Conservation (phyloP, 2,329 filamentous ascomycete species). For the Clarireedia hainanense region DNA sequence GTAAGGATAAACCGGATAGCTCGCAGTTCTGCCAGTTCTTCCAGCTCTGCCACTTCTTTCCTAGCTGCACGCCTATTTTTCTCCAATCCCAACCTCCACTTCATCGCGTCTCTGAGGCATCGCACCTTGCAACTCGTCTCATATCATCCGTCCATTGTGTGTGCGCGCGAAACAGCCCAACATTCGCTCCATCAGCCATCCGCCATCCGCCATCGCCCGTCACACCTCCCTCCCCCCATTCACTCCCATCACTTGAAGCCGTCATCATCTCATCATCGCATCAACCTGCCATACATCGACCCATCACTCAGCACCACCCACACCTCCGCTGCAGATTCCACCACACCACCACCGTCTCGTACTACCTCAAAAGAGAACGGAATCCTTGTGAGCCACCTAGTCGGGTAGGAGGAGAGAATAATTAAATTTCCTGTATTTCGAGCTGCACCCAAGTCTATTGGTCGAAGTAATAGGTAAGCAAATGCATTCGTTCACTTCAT, state of each 20-base stretch:
- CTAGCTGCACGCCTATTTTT: not conserved
- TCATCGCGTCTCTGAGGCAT: not conserved
- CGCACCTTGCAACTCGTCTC: too few species aligned
- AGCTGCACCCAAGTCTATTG: not conserved
- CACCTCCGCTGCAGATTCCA: not conserved
- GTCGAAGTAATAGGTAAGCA: constrained; percentile 1
- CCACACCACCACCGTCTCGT: not conserved
- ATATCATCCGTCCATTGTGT: too few species aligned
- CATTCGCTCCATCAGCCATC: not conserved
- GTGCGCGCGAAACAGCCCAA: too few species aligned
- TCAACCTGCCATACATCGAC: not conserved
- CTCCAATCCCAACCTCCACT: not conserved
- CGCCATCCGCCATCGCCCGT: not conserved
- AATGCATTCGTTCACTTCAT: not conserved
- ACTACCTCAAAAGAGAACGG: constrained; percentile 1
- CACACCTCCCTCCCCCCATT: not conserved
- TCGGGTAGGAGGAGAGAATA: not conserved
- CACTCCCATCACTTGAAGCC: not conserved
- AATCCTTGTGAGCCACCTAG: constrained; percentile 9
- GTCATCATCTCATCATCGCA: not conserved
- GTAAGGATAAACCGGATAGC: too few species aligned
- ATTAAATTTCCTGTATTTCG: not conserved
- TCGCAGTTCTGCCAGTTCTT: too few species aligned
- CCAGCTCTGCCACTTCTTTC: not conserved
- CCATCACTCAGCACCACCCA: not conserved